Evolutionary conservation across 2,329 filamentous ascomycete species (phyloP), one percentile per base, ranked within the genome.

Genomic region (Botryotinia convoluta): DNA sequence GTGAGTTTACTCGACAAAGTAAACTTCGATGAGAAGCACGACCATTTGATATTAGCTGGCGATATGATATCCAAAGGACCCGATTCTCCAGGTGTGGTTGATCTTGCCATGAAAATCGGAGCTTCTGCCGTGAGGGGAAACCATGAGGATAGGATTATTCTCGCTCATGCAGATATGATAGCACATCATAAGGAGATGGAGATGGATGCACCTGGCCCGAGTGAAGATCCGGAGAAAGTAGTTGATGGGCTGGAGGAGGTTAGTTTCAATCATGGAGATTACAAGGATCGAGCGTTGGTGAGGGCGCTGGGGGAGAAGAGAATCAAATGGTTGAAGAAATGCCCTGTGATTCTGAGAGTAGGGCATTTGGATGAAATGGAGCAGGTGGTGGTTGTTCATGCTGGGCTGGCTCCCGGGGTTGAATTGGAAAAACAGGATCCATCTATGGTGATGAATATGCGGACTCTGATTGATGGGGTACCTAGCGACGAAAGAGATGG

Each of bases 51-150:
- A 32, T 86, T 95, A 63, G 87, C 89, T 0, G 94, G 94, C 65
- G 93, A 97, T 82, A 87, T 95, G 81, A 87, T 98, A 77, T 91
- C 91, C 80, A 97, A 97, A 83, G 95, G 95, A 0, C 94, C 95
- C 18, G 91, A 97, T 82, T 95, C 93, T 45, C 79, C 86, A 0
- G 93, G 91, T 54, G 93, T 97, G 0, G 86, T 98, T 65, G 88
- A 92, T 73, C 85, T 94, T 60, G 91, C 93, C 54, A 92, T 94
- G 81, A 83, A 87, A 22, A 83, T 95, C 54, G 88, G 89, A 69
- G 95, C 95, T 35, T 93, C 91, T 44, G 93, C 90, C 75, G 94
- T 98, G 14, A 91, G 95, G 69, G 96, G 96, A 29, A 98, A 98
- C 83, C 93, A 97, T 83, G 96, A 99, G 81, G 95, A 98, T 81